Evolutionary conservation across 495 filamentous ascomycete species (phyloP).

Genomic region (Neurospora africana): DNA sequence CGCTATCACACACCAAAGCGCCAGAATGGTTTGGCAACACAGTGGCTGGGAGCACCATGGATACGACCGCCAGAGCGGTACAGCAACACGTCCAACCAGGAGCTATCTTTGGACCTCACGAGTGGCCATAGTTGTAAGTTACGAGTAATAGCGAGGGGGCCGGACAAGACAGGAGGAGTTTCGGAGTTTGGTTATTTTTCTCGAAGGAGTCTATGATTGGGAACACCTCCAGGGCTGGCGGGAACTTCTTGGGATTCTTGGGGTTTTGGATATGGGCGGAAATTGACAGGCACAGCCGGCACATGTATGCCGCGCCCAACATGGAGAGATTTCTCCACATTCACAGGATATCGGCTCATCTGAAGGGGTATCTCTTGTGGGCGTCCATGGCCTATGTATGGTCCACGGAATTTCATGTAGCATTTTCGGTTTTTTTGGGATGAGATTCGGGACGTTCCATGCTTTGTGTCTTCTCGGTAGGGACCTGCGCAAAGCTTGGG

Average conservation of each 20-base stretch:
- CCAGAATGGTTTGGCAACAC: slow-evolving; percentile 60
- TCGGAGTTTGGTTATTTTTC: background rate
- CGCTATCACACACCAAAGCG: slow-evolving; percentile 39
- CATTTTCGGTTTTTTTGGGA: background rate
- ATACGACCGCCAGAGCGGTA: slow-evolving; percentile 24
- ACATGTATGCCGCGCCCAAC: background rate
- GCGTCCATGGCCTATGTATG: background rate
- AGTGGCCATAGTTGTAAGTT: slow-evolving; percentile 24
- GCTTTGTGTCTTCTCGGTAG: background rate
- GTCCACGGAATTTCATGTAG: background rate
- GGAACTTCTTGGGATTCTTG: background rate
- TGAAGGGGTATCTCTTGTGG: background rate
- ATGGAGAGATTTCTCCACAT: background rate
- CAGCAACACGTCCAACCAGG: slow-evolving; percentile 23
- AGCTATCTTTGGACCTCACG: slow-evolving; percentile 36
- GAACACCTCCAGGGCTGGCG: background rate
- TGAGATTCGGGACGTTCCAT: background rate
- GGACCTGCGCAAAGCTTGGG: background rate
- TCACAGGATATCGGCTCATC: background rate
- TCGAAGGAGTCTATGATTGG: background rate
- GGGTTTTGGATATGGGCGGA: background rate
- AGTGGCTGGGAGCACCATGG: slow-evolving; percentile 31
- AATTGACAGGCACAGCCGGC: background rate
- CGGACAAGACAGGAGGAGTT: background rate
- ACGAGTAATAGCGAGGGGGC: background rate